Base-by-base conservation (phyloP, 805 yeast genomes). In the Ogataea ramenticola region DNA sequence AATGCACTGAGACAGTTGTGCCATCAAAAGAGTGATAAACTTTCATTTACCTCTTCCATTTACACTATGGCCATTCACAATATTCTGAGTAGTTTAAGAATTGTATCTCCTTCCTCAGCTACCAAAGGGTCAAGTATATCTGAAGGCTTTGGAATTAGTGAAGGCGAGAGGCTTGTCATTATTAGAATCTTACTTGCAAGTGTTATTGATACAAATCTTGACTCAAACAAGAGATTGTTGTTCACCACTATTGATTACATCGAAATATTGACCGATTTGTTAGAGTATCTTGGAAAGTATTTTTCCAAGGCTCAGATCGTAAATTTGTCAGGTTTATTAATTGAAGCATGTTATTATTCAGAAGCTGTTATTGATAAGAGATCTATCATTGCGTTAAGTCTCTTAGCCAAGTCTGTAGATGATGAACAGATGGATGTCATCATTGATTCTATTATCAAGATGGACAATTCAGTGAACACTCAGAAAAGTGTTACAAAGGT, bases 201-300 rank as follows among this genome's bases (percentile, higher is more conserved):
- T 21, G 40, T 58, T 10, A 43, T 49, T 26, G 48, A 46, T n/a
- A 19, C 11, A 9, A 39, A 30, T 17, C 14, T 16, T 11, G 22
- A 16, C 3, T 17, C 40, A 12, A 58, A 48, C 61, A 74, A 27
- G 9, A 37, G 35, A 0, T 33, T 36, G 4, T 49, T 64, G 32
- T 49, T 43, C 19, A 49, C 53, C 10, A 61, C 67, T 12, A 69
- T 80, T 31, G 89, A 84, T 52, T 64, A 72, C 35, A 71, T 82
- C 49, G 91, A 84, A 55, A 70, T 81, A 6, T 57, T 82, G 37
- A 67, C 74, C 20, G 87, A 80, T 51, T 50, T 82, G 35, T 62
- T 80, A 39, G 71, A 70, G 46, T 66, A 70, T 44, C 62, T 79
- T 7, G 67, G 69, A 12, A 49, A 47, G n/a, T 57, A 47, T 39